phyloP scores from a whole-genome alignment of 2,329 filamentous ascomycete species.

The Rhynchosporium secalis region DNA sequence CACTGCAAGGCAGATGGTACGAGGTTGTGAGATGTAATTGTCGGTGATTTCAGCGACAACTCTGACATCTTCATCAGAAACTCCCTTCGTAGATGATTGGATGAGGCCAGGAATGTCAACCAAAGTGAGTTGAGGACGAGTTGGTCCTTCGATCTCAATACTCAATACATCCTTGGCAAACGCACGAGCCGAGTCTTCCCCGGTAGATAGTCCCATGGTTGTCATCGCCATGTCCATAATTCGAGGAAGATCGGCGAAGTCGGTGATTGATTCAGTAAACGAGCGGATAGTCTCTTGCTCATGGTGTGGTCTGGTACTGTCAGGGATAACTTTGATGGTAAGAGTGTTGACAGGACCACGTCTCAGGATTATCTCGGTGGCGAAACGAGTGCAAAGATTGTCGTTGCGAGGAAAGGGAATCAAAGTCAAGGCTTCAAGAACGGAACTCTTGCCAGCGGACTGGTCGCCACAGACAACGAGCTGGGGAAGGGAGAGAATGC shows the following conservation, averaged over 20 bases:
- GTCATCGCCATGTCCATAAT: slow-evolving; percentile 33
- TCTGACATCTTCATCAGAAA: slow-evolving; percentile 35
- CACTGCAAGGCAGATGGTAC: slow-evolving; percentile 50
- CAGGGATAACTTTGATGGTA: slow-evolving; percentile 56
- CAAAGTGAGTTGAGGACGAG: slow-evolving; percentile 35
- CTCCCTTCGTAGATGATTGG: slow-evolving; percentile 30
- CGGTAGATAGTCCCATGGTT: too few relatives aligned
- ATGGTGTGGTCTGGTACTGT: slow-evolving; percentile 47
- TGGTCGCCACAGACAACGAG: slow-evolving; percentile 66
- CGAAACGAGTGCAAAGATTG: slow-evolving; percentile 60
- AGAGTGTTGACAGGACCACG: slow-evolving; percentile 45
- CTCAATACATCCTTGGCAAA: slow-evolving; percentile 37
- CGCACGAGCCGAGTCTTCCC: slow-evolving; percentile 15
- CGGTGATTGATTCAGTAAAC: slow-evolving; percentile 31
- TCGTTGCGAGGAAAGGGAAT: slow-evolving; percentile 61
- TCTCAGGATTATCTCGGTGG: slow-evolving; percentile 48
- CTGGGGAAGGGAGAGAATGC: slow-evolving; percentile 54
- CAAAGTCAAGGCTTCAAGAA: slow-evolving; percentile 63
- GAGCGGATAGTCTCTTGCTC: slow-evolving; percentile 49
- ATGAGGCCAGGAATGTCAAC: slow-evolving; percentile 43
- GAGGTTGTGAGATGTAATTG: slow-evolving; percentile 44
- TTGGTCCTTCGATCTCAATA: slow-evolving; percentile 34
- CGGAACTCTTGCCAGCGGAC: slow-evolving; percentile 63
- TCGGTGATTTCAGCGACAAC: slow-evolving; percentile 38
- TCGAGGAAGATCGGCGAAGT: slow-evolving; percentile 34